Conservation (phyloP, 371 early-diverging fungal genomes). For the Capillidium rhysosporum region DNA sequence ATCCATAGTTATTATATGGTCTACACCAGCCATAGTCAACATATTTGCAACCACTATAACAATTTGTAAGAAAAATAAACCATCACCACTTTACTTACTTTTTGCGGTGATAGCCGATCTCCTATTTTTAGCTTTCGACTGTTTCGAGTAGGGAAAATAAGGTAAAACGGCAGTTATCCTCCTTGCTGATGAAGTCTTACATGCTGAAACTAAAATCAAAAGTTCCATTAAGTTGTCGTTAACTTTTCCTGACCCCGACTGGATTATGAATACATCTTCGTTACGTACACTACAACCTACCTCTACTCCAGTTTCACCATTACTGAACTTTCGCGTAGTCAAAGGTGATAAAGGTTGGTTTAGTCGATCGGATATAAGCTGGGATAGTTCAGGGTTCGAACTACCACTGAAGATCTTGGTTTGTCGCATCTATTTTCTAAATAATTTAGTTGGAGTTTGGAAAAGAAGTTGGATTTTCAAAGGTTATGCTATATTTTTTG, state of each 20-base stretch:
- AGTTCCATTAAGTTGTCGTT: slow-evolving; percentile 95
- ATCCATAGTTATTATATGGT: slow-evolving; percentile 96
- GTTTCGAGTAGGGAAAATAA: slow-evolving; percentile 93
- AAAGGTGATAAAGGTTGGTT: slow-evolving; percentile 54
- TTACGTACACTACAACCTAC: slow-evolving; percentile 69
- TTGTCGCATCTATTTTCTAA: slow-evolving; percentile 48
- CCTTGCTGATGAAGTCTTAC: slow-evolving; percentile 23
- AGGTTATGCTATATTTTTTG: no score
- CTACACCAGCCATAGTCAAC: slow-evolving; percentile 84
- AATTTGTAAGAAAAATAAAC: not conserved
- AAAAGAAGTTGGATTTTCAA: no score
- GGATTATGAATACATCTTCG: slow-evolving; percentile 92
- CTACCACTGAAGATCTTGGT: slow-evolving; percentile 84
- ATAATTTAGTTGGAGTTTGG: no score
- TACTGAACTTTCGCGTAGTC: slow-evolving; percentile 48
- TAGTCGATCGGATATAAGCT: slow-evolving; percentile 54
- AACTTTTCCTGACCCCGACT: slow-evolving; percentile 68
- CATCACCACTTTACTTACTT: slow-evolving; percentile 20
- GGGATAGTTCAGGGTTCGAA: slow-evolving; percentile 80
- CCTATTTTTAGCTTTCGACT: slow-evolving; percentile 87
- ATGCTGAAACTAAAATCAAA: slow-evolving; percentile 89
- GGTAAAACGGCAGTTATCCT: slow-evolving; percentile 58
- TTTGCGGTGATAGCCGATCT: slow-evolving; percentile 91
- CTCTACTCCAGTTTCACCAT: slow-evolving; percentile 52
- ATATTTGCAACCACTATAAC: slow-evolving; percentile 76